A percentile compares a stretch with the other conserved stretches of the same genome.
Conservation (phyloP, 305 asterid species). For the Solanum hybrid region DNA sequence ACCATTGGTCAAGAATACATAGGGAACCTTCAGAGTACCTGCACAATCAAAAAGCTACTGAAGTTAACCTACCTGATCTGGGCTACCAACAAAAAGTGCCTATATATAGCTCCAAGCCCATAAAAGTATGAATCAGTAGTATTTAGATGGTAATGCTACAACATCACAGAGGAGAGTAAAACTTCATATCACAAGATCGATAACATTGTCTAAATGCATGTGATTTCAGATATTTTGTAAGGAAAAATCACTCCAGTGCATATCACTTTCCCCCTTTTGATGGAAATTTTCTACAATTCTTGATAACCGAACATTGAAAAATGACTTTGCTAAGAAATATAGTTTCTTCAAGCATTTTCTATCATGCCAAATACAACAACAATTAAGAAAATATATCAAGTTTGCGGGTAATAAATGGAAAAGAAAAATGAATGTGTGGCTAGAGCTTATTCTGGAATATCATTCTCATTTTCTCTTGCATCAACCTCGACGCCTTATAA, state of each 20-base stretch:
- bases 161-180: neutral
- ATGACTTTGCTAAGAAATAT: neutral
- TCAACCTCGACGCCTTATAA: neutral
- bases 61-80: neutral
- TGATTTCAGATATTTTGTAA: neutral
- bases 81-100: neutral
- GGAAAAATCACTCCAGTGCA: neutral
- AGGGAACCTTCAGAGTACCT: constrained; percentile 72
- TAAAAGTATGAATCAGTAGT: neutral
- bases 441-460: neutral
- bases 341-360: neutral
- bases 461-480: neutral
- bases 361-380: neutral
- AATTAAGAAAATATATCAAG: neutral
- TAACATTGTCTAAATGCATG: neutral
- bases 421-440: neutral
- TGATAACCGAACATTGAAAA: neutral
- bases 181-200: neutral
- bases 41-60: constrained; percentile 6
- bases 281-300: neutral
- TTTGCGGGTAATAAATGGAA: neutral
- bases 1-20: constrained; percentile 89
- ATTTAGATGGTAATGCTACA: neutral
- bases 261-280: neutral
- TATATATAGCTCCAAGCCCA: neutral